Conservation (phyloP, 2,329 filamentous ascomycete genomes). For the Aspergillus bombycis region DNA sequence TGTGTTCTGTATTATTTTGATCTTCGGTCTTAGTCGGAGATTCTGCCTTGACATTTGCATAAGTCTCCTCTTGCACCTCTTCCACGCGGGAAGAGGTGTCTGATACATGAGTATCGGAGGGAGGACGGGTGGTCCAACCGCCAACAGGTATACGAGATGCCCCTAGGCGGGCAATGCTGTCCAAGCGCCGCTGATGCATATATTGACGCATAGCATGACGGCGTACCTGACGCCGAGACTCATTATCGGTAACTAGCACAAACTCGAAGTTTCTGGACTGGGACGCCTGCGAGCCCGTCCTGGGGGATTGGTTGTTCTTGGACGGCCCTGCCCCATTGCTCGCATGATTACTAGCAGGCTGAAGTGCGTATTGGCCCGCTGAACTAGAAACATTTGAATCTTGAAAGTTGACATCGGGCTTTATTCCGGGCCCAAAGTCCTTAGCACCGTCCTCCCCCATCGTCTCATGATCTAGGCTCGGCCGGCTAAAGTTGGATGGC, state of each 20-base stretch:
- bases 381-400: constrained; percentile 5
- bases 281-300: constrained; percentile 13
- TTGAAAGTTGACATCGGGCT: constrained; percentile 13
- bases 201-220: constrained; percentile 42
- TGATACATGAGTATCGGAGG: constrained; percentile 9
- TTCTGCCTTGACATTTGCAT: constrained; percentile 5
- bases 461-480: constrained; percentile 28
- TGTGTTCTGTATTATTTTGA: constrained; percentile 2
- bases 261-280: constrained; percentile 35
- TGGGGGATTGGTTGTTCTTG: constrained; percentile 9
- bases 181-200: constrained; percentile 36
- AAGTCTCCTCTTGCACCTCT: constrained; percentile 12
- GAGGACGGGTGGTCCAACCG: constrained; percentile 26
- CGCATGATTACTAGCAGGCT: constrained; percentile 14
- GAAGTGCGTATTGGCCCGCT: constrained; percentile 9
- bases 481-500: constrained; percentile 11
- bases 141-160: constrained; percentile 30
- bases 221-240: constrained; percentile 37
- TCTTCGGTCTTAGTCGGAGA: constrained; percentile 17
- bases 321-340: constrained; percentile 9
- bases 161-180: constrained; percentile 36
- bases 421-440: constrained; percentile 12
- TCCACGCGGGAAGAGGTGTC: constrained; percentile 17
- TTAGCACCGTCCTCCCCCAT: constrained; percentile 32
- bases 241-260: constrained; percentile 36